These are phyloP conservation scores for Globisporangium sylvaticum DNA, from an alignment of 352 stramenopile species.

Conservation along the genomic window DNA sequence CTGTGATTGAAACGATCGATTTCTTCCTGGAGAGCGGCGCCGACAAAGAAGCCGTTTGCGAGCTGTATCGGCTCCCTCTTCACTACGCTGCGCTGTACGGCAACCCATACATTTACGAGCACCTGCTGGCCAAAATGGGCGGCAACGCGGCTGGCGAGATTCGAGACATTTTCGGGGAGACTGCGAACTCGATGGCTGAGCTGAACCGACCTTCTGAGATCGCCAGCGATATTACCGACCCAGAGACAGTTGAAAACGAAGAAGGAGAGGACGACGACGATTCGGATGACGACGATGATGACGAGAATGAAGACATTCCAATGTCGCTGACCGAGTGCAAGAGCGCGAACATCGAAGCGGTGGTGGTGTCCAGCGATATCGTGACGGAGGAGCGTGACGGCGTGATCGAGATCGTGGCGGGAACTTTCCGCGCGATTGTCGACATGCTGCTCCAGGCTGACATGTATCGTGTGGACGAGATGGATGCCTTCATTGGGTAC, in stretches of 20 bases:
- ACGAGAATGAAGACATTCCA: constrained; percentile 34
- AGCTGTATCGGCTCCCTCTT: constrained; percentile 63
- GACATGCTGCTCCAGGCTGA: constrained; percentile 51
- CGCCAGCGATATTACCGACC: constrained; percentile 19
- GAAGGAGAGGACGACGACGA: constrained; percentile 4
- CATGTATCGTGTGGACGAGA: constrained; percentile 54
- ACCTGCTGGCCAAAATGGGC: constrained; percentile 48
- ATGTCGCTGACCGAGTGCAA: constrained; percentile 45
- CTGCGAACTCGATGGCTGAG: constrained; percentile 42
- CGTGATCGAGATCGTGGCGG: constrained; percentile 57
- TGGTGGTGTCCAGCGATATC: constrained; percentile 37
- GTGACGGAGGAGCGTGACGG: constrained; percentile 50
- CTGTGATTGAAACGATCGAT: constrained; percentile 64
- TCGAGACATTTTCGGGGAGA: constrained; percentile 71
- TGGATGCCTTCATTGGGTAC: constrained; percentile 61
- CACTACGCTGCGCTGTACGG: constrained; percentile 75
- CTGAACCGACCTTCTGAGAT: constrained; percentile 27
- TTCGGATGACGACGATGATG: constrained; percentile 13
- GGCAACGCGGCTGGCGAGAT: constrained; percentile 33
- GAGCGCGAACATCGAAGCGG: constrained; percentile 19
- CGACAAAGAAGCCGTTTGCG: constrained; percentile 57
- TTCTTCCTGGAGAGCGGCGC: constrained; percentile 66
- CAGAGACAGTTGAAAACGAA: constrained; percentile 1
- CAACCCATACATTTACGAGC: constrained; percentile 50
- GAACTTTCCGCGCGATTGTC: constrained; percentile 59